phyloP scores from a whole-genome alignment of 2,329 filamentous ascomycete species.

The Emergomyces africanus region DNA sequence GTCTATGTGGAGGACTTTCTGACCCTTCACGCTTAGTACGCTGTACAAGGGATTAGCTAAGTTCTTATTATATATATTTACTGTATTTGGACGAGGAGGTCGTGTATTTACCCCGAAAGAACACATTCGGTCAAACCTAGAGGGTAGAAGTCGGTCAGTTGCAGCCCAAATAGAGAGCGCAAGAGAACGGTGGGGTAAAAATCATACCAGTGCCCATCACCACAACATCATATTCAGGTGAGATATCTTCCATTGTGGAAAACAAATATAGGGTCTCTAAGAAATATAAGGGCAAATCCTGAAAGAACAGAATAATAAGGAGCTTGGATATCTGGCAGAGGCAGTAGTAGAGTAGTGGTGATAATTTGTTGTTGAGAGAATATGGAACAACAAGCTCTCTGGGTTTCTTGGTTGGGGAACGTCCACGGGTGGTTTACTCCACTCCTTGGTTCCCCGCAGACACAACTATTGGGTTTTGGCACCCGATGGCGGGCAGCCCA shows the following conservation, averaged over 20 bases:
- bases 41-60: conserved; percentile 33
- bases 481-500: background rate
- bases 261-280: background rate
- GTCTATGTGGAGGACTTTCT: conserved; percentile 98
- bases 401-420: background rate
- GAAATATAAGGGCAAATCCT: background rate
- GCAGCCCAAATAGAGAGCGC: conserved; percentile 9
- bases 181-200: conserved; percentile 22
- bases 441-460: background rate
- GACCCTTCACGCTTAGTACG: conserved; percentile 94
- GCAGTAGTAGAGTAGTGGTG: background rate
- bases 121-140: conserved; percentile 96
- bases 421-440: background rate
- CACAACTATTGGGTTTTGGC: background rate
- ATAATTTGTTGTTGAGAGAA: background rate
- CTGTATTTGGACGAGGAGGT: background rate
- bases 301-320: conserved; percentile 8
- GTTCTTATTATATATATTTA: background rate
- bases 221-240: conserved; percentile 96
- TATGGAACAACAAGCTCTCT: background rate
- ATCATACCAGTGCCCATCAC: conserved; percentile 87
- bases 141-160: conserved; percentile 16
- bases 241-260: conserved; percentile 84
- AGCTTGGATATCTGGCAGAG: background rate
- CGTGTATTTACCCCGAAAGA: conserved; percentile 66